Evolutionary conservation across 192 early-diverging fungal species (phyloP).

Genomic region (Gryganskiella cystojenkinii): DNA sequence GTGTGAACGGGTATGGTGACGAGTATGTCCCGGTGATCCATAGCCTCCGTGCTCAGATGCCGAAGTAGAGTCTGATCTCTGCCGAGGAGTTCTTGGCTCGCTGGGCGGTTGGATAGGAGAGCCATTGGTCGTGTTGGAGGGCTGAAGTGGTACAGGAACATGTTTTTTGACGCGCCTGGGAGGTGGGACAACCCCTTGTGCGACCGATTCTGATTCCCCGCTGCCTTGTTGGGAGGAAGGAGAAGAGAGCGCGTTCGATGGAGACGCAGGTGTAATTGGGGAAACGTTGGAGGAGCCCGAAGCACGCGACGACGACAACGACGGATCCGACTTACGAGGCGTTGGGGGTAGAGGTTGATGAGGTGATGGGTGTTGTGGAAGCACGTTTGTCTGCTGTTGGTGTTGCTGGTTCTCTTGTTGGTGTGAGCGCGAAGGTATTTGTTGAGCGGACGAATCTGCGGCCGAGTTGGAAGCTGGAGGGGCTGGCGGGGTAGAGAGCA

Average conservation of each 20-base stretch:
- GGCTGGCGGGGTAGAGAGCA: constrained; percentile 43
- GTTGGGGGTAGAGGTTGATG: constrained; percentile 31
- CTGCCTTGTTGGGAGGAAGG: constrained; percentile 15
- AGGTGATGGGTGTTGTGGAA: constrained; percentile 19
- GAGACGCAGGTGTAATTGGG: constrained; percentile 27
- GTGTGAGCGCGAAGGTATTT: not conserved
- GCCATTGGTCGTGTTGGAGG: not conserved
- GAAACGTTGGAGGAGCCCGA: not conserved
- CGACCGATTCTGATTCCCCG: constrained; percentile 19
- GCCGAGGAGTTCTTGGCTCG: constrained; percentile 38
- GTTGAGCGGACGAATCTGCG: too few relatives aligned
- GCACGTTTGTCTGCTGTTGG: not conserved
- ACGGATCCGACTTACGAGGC: constrained; percentile 9
- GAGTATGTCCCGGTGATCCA: constrained; percentile 12
- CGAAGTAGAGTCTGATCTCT: constrained; percentile 43
- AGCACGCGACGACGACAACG: not conserved
- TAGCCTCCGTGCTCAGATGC: constrained; percentile 15
- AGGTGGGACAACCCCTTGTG: constrained; percentile 20
- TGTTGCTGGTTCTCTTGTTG: not conserved
- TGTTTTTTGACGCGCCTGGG: constrained; percentile 38
- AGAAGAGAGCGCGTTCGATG: constrained; percentile 9
- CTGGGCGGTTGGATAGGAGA: constrained; percentile 3
- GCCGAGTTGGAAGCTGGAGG: too few relatives aligned
- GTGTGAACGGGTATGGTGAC: constrained; percentile 41
- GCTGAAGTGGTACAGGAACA: constrained; percentile 35